Evolutionary conservation across 1,284 basidiomycete genomes (phyloP).

Genomic region (Melampsora americana): DNA sequence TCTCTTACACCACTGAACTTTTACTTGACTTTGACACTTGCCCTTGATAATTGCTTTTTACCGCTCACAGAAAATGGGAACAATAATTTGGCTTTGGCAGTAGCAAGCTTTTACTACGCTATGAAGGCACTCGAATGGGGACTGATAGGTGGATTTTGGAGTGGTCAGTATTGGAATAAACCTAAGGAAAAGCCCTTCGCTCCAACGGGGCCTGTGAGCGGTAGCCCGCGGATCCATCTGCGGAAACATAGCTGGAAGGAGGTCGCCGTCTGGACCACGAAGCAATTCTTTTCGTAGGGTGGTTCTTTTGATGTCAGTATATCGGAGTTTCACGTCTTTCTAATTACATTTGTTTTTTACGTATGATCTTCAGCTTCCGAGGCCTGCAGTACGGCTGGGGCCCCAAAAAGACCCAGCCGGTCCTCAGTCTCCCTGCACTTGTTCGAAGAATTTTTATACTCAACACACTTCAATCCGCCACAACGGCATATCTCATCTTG

Average conservation of each 20-base stretch:
- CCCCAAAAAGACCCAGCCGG: too few relatives aligned
- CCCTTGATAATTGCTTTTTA: neutral
- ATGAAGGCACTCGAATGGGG: conserved; percentile 11
- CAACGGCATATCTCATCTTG: too few relatives aligned
- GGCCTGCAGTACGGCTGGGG: too few relatives aligned
- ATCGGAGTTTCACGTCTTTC: too few relatives aligned
- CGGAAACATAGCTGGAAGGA: neutral
- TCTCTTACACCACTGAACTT: conserved; percentile 19
- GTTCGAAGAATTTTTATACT: too few relatives aligned
- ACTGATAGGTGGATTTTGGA: neutral
- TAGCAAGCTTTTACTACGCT: neutral
- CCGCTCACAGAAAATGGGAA: neutral
- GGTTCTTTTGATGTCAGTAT: neutral
- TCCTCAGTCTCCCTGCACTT: too few relatives aligned
- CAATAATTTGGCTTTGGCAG: too few relatives aligned
- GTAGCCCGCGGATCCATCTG: too few relatives aligned
- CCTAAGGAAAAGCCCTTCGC: neutral
- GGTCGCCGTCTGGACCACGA: neutral
- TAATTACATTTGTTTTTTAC: too few relatives aligned
- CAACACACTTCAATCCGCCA: too few relatives aligned
- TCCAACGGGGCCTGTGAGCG: too few relatives aligned
- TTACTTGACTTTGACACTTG: conserved; percentile 15
- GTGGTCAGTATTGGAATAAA: neutral
- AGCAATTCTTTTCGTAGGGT: conserved; percentile 3
- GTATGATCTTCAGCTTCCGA: too few relatives aligned